A percentile compares a stretch with the other conserved stretches of the same genome.
Conservation (phyloP, 176 grass and related monocot genomes). For the Thalia dealbata region DNA sequence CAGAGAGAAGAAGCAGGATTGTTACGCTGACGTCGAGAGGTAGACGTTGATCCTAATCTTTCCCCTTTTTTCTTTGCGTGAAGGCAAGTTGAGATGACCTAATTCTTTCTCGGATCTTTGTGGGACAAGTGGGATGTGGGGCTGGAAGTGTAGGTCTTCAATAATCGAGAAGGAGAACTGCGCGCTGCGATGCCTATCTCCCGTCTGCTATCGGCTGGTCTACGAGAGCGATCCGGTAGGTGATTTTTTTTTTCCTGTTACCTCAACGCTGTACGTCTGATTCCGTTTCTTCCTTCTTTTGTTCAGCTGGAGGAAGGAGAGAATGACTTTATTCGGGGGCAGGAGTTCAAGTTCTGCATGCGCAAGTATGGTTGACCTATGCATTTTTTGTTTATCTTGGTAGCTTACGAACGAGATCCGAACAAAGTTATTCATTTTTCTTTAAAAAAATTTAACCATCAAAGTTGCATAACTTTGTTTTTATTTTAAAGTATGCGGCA, state of each 20-base stretch:
- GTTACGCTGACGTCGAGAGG: constrained; percentile 93
- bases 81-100: neutral
- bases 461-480: too few species aligned
- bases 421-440: too few species aligned
- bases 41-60: constrained; percentile 18
- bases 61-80: constrained; percentile 7
- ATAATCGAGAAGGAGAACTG: constrained; percentile 90
- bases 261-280: constrained; percentile 3
- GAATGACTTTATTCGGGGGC: constrained; percentile 58
- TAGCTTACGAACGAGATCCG: neutral
- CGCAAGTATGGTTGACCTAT: constrained; percentile 41
- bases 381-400: neutral
- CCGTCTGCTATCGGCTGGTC: constrained; percentile 64
- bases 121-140: constrained; percentile 71
- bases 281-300: neutral
- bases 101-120: neutral
- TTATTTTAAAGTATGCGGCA: too few species aligned
- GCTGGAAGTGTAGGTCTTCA: constrained; percentile 64
- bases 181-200: constrained; percentile 75
- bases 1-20: constrained; percentile 63
- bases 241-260: neutral
- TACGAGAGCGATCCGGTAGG: constrained; percentile 84
- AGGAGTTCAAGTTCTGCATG: constrained; percentile 98
- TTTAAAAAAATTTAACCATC: too few species aligned
- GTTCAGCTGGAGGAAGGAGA: constrained; percentile 95